A percentile compares a stretch with the other conserved stretches of the same genome.
These are phyloP conservation scores for Eimeria necatrix DNA, from an alignment of 169 alveolate genomes.

Conservation along the genomic window DNA sequence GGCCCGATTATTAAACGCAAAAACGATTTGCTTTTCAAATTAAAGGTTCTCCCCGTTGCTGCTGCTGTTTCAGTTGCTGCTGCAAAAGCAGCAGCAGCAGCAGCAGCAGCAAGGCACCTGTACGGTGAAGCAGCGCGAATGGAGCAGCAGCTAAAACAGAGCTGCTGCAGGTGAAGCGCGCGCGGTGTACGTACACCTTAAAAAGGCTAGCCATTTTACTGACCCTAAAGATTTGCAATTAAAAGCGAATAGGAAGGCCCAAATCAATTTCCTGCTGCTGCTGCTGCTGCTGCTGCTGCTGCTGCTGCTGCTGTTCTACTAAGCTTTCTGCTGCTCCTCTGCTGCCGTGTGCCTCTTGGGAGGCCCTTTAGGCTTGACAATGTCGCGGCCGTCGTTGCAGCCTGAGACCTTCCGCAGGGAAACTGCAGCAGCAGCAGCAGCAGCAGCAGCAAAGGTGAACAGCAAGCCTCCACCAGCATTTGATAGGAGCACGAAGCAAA, in stretches of 20 bases:
- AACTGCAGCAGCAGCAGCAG: conserved; percentile 19
- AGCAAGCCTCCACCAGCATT: not conserved
- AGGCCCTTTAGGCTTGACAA: not conserved
- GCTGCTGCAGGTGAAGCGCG: no score
- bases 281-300: not conserved
- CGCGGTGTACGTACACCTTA: no score
- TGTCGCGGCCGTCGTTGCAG: conserved; percentile 33
- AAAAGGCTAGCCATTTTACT: not conserved
- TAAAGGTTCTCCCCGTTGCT: not conserved
- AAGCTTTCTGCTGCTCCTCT: not conserved
- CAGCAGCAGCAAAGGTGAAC: no score
- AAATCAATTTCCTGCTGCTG: not conserved
- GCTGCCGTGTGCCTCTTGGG: not conserved
- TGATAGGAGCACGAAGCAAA: not conserved
- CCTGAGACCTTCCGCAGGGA: not conserved
- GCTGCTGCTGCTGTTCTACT: not conserved
- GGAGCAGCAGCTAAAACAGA: no score
- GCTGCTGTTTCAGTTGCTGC: not conserved
- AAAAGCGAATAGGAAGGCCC: no score
- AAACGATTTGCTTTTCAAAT: not conserved
- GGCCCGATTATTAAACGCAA: not conserved
- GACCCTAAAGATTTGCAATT: not conserved
- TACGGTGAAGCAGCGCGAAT: no score
- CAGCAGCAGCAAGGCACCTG: conserved; percentile 6
- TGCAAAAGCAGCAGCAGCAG: not conserved